Base-by-base conservation (phyloP, 2,329 filamentous ascomycete species). In the Ramularia endophylla region DNA sequence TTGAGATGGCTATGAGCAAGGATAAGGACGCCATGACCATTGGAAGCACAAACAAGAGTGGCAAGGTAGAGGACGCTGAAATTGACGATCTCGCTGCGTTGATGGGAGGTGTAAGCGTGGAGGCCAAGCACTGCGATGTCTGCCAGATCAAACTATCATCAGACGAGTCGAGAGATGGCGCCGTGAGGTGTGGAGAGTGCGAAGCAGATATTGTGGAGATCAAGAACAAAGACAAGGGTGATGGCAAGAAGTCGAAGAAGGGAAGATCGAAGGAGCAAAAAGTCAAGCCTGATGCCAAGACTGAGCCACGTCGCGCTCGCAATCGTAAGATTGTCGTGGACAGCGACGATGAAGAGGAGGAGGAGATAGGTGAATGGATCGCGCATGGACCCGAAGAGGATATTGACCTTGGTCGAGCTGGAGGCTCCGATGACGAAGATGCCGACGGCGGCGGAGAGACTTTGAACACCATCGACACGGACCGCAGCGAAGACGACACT, bases 381-480 rank as follows among this genome's bases (percentile, higher is more conserved):
- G 85, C 89, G 3, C 74, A 80, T 0, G 80, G 84, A 43, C 72
- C 77, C 8, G 72, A 92, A 56, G 80, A 75, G 32, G 71, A 74
- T 0, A 59, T 71, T 1, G 58, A 81, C 3, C 49, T 58, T 7
- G 57, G 57, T 27, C 84, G 81, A 59, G 84, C 85, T 32, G 87
- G 87, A n/a, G 87, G 85, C 3, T 77, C 79, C n/a, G 84, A 87
- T 38, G 87, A 94, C 48, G 87, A 94, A 62, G 79, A 95, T 58
- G 86, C 84, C 2, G 89, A 94, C 59, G 87, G 87, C 2, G 87
- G 83, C 3, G 89, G 87, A 16, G 85, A 94, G 42, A 87, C 79
- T 61, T 72, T 95, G 36, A 76, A 76, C 27, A 80, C 82, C 0
- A 79, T 85, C 20, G 85, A 92, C 55, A 85, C 82, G 28, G 73